A percentile compares a stretch with the other conserved stretches of the same genome.
These are phyloP conservation scores for Heteromeles arbutifolia DNA, from an alignment of 306 rosid genomes.

Conservation along the genomic window DNA sequence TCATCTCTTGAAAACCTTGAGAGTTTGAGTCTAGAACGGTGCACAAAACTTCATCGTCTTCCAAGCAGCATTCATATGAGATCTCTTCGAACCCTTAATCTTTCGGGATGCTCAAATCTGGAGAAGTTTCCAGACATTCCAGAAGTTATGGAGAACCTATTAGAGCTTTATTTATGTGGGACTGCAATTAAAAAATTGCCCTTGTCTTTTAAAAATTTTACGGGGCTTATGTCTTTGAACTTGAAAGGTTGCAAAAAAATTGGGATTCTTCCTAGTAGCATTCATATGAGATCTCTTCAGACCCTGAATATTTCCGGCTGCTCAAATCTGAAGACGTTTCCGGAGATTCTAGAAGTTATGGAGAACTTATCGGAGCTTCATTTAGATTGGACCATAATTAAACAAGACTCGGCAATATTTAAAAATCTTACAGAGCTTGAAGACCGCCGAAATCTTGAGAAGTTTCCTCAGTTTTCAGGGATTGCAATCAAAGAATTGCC, in stretches of 20 bases:
- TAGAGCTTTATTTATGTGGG: neutral
- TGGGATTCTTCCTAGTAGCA: too few species aligned
- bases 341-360: neutral
- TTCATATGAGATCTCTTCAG: too few species aligned
- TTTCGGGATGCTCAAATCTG: neutral
- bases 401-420: too few species aligned
- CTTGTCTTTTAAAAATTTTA: too few species aligned
- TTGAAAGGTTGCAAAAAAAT: too few species aligned
- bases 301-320: too few species aligned
- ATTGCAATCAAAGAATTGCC: neutral
- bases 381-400: neutral
- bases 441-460: too few species aligned
- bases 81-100: neutral
- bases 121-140: neutral
- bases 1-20: neutral
- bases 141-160: slow-evolving; percentile 3
- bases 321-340: neutral
- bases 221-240: too few species aligned
- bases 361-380: neutral
- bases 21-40: neutral
- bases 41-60: neutral
- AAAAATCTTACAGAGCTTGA: too few species aligned
- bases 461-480: neutral
- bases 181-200: neutral
- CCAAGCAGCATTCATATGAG: neutral